phyloP scores from a whole-genome alignment of 768 basidiomycete genomes.

The Coprinopsis marcescibilis region DNA sequence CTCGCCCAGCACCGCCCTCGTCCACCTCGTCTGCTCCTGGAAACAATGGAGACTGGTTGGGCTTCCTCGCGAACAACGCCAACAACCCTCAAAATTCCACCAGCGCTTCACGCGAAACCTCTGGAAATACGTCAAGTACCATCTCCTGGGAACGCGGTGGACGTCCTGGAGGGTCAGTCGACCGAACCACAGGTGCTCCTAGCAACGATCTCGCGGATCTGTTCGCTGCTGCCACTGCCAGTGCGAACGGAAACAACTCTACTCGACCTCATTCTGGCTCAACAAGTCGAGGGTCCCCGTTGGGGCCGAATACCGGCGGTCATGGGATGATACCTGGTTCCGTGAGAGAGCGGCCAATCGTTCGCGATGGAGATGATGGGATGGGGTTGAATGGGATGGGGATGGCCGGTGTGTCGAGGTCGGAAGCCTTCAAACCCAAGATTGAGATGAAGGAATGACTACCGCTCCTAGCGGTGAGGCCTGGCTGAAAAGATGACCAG shows the following conservation, averaged over 20 bases:
- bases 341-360: background rate
- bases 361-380: background rate
- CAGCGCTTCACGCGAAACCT: slow-evolving; percentile 8
- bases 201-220: background rate
- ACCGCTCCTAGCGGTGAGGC: no score
- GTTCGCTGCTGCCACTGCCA: background rate
- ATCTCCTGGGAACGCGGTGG: slow-evolving; percentile 29
- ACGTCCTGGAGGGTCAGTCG: background rate
- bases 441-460: background rate
- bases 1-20: slow-evolving; percentile 12
- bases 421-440: background rate
- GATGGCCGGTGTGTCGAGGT: background rate
- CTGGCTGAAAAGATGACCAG: no score
- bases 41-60: slow-evolving; percentile 23
- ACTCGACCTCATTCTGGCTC: background rate
- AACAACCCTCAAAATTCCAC: no score
- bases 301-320: background rate
- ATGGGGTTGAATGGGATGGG: background rate
- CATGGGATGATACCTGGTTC: background rate
- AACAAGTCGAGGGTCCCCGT: background rate
- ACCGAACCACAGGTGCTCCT: background rate
- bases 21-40: slow-evolving; percentile 12
- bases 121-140: slow-evolving; percentile 14
- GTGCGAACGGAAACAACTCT: no score
- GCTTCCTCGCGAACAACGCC: slow-evolving; percentile 24